A percentile compares a stretch with the other conserved stretches of the same genome.
Evolutionary conservation across 768 basidiomycete genomes (phyloP).

Genomic region (Calocera viscosa): DNA sequence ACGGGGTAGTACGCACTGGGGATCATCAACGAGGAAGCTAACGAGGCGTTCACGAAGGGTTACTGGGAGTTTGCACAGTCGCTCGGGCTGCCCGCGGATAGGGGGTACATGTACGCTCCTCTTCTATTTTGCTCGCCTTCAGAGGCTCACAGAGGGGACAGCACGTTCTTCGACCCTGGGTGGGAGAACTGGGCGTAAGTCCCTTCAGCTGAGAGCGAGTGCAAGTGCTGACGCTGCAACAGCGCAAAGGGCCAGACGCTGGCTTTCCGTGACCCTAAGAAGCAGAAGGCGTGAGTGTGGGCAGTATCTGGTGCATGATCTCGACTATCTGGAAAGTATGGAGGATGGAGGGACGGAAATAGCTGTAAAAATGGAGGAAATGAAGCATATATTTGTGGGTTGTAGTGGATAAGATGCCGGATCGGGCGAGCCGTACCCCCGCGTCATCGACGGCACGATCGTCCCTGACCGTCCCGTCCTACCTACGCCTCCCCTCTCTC

Average conservation of each 20-base stretch:
- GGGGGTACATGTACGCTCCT: constrained; percentile 46
- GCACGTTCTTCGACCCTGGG: constrained; percentile 44
- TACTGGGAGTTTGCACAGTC: constrained; percentile 46
- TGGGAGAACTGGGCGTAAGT: constrained; percentile 38
- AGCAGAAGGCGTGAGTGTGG: not conserved
- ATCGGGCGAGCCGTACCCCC: no score
- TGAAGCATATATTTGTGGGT: no score
- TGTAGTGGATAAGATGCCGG: no score
- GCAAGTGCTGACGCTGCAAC: not conserved
- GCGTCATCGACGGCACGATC: no score
- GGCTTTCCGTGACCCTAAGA: not conserved
- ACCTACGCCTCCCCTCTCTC: not conserved
- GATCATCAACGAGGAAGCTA: constrained; percentile 38
- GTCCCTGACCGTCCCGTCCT: not conserved
- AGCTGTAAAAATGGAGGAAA: no score
- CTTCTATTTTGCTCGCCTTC: not conserved
- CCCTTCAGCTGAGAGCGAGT: not conserved
- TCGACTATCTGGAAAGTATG: no score
- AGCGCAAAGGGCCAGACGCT: not conserved
- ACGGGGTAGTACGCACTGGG: constrained; percentile 33
- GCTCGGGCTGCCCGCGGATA: constrained; percentile 37
- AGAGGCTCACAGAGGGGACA: constrained; percentile 14
- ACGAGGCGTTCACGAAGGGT: constrained; percentile 42
- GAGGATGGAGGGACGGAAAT: no score
- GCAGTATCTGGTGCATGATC: not conserved